Evolutionary conservation across 2,329 filamentous ascomycete genomes (phyloP), one percentile per base, ranked within the genome.

Genomic region (Monosporascus sp.): DNA sequence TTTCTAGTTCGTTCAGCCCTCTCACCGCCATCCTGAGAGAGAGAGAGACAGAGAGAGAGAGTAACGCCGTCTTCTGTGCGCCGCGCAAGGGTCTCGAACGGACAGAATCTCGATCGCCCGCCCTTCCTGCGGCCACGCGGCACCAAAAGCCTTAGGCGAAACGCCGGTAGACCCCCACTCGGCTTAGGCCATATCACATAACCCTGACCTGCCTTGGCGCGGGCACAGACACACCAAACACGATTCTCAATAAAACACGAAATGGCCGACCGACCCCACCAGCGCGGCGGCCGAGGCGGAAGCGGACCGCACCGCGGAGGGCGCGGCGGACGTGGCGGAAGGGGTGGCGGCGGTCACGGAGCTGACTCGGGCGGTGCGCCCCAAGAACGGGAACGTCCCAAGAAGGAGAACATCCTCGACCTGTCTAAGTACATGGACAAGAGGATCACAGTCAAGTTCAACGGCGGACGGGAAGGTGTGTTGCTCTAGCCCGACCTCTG

Each of bases 361-460:
- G 74, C 70, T 37, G 65, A 69, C 54, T 72, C 66, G 50, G 70
- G 67, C 38, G 70, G 73, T 50, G 72, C 72, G 47, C 71, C 75
- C 52, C 71, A 79, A 55, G 75, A 81, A 56, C 75, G 80, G 61
- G 89, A 95, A 73, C 83, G 87, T 64, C 90, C 91, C 56, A 97
- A 96, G 84, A 97, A 97, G 79, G 94, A 99, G 74, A 97, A 97
- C 71, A 99, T 99, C 65, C 83, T 99, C 22, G 93, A 99, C 68
- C 73, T 99, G 65, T 84, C 80, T 68, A 96, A 96, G 76, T 99
- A 97, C 73, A 91, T 96, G 88, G 91, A 99, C 72, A 96, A 97
- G 82, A 82, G 88, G 68, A 90, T 99, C 62, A 88, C 82, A 9
- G 92, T 99, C 69, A 97, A 97, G 75, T 97, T 99, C 72, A 97